Evolutionary conservation across 202 grass and related monocot genomes (phyloP).

Genomic region (Eragrostis tef): DNA sequence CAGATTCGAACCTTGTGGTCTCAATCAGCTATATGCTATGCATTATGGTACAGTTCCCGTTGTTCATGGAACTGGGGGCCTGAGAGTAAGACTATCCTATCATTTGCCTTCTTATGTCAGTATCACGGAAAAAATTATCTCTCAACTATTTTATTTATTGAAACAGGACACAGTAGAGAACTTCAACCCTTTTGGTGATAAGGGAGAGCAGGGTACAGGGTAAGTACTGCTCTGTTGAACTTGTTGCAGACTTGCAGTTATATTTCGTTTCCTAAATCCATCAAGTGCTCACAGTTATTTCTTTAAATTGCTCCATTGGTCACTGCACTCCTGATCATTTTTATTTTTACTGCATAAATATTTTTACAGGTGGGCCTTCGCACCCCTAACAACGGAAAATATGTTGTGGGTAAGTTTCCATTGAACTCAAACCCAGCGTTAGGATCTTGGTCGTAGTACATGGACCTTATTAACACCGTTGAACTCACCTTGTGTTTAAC

Average conservation of each 20-base stretch:
- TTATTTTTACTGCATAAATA: conserved; percentile 31
- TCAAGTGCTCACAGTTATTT: too few species aligned
- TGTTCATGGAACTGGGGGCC: conserved; percentile 89
- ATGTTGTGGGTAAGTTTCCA: conserved; percentile 73
- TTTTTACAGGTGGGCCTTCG: conserved; percentile 86
- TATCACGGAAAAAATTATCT: background rate
- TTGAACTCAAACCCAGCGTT: conserved; percentile 7
- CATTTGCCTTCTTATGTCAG: background rate
- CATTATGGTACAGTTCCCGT: conserved; percentile 93
- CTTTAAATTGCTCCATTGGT: conserved; percentile 36
- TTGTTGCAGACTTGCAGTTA: background rate
- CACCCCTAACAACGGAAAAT: conserved; percentile 80
- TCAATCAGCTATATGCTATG: conserved; percentile 98
- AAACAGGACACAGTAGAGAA: conserved; percentile 87
- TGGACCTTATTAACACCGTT: background rate
- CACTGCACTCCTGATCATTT: conserved; percentile 8
- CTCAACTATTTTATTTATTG: conserved; percentile 47
- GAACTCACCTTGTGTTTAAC: background rate
- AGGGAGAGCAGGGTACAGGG: conserved; percentile 86
- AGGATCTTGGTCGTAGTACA: conserved; percentile 23
- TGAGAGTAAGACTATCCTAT: conserved; percentile 70
- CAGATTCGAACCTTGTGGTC: conserved; percentile 95
- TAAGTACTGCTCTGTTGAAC: conserved; percentile 45
- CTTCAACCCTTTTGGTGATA: conserved; percentile 79
- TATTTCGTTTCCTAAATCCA: too few species aligned